phyloP scores from a whole-genome alignment of 2,329 filamentous ascomycete genomes.

The Nigrospora osmanthi region DNA sequence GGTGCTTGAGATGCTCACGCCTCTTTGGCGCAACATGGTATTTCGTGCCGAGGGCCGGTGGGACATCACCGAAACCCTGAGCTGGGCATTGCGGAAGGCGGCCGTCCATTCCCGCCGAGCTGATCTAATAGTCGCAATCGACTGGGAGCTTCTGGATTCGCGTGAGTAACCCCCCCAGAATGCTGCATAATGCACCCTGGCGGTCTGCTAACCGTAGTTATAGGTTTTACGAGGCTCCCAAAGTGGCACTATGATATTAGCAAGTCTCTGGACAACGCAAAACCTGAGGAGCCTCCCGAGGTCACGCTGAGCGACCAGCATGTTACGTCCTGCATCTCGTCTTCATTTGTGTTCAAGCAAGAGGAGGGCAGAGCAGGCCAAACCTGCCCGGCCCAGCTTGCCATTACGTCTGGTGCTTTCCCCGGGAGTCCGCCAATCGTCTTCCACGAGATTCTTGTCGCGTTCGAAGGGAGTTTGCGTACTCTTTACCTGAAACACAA shows the following conservation, averaged over 20 bases:
- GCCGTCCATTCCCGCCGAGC: conserved; percentile 43
- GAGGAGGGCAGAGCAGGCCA: conserved; percentile 57
- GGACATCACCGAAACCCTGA: conserved; percentile 49
- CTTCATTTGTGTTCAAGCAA: conserved; percentile 49
- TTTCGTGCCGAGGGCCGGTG: conserved; percentile 55
- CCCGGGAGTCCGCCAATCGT: conserved; percentile 41
- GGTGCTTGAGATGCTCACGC: conserved; percentile 43
- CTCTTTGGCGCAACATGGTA: conserved; percentile 48
- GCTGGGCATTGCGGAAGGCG: conserved; percentile 52
- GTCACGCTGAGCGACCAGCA: conserved; percentile 43
- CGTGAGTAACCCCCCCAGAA: conserved; percentile 33
- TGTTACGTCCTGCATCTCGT: conserved; percentile 43
- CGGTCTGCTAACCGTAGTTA: conserved; percentile 9
- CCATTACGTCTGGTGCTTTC: conserved; percentile 49
- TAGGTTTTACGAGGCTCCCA: conserved; percentile 45
- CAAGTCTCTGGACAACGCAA: conserved; percentile 45
- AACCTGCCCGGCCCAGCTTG: conserved; percentile 47
- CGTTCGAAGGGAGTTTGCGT: conserved; percentile 51
- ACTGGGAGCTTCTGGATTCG: conserved; percentile 57
- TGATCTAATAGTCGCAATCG: conserved; percentile 50
- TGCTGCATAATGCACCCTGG: neutral
- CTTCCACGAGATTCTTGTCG: conserved; percentile 42
- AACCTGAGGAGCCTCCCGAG: conserved; percentile 33
- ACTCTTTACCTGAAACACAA: conserved; percentile 43
- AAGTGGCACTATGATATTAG: conserved; percentile 56